Percentiles rank a stretch among this genome's conserved stretches.
Conservation (phyloP, 352 stramenopile species). For the Phytopythium sindhum region DNA sequence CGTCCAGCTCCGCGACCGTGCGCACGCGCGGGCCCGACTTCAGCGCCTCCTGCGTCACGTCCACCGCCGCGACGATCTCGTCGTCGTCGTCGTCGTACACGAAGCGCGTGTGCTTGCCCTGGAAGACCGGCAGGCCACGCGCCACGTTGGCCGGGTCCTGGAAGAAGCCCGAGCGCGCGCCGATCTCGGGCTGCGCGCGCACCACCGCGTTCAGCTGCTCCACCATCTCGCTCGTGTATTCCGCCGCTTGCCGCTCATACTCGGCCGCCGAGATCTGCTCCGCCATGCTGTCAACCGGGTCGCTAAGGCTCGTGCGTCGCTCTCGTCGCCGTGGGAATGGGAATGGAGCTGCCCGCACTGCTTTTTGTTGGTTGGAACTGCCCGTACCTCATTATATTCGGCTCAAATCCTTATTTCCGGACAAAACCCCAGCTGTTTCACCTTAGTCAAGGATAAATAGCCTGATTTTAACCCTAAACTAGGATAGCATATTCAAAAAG, state of each 20-base stretch:
- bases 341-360: neutral
- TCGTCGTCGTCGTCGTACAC: constrained; percentile 75
- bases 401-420: neutral
- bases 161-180: constrained; percentile 58
- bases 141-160: constrained; percentile 55
- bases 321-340: too few species aligned
- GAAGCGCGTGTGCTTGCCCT: constrained; percentile 78
- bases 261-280: constrained; percentile 48
- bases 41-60: constrained; percentile 59
- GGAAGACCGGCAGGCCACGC: constrained; percentile 63
- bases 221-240: constrained; percentile 63
- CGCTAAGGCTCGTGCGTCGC: too few species aligned
- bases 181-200: constrained; percentile 43
- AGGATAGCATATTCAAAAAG: neutral
- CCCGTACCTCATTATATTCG: neutral
- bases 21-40: constrained; percentile 46
- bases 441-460: neutral
- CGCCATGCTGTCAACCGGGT: constrained; percentile 2
- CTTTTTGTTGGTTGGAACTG: constrained; percentile 5
- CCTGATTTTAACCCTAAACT: neutral
- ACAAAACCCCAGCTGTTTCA: neutral
- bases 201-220: constrained; percentile 61
- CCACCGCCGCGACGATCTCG: constrained; percentile 58
- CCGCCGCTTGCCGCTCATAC: constrained; percentile 61
- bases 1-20: constrained; percentile 56